Percentiles rank a stretch among this genome's conserved stretches.
Conservation (phyloP, 2,329 filamentous ascomycete species). For the Sarocladium brachiariae region DNA sequence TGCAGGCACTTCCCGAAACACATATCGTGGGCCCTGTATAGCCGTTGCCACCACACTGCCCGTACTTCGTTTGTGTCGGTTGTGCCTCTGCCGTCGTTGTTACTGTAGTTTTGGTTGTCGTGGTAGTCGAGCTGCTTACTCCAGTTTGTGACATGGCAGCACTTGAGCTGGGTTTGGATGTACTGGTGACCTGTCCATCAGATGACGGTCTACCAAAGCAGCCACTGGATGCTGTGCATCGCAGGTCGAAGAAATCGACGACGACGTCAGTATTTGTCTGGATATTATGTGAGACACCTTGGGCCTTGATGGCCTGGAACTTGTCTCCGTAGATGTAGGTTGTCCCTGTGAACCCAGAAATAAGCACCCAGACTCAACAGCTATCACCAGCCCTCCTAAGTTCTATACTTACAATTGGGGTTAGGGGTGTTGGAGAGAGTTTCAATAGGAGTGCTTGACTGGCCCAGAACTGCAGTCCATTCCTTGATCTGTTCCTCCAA, state of each 20-base stretch:
- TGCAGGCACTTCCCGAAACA: neutral
- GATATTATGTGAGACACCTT: neutral
- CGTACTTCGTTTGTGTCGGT: neutral
- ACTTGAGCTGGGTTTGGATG: neutral
- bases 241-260: neutral
- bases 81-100: neutral
- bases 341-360: neutral
- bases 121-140: constrained; percentile 4
- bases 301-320: neutral
- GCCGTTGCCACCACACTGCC: neutral
- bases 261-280: neutral
- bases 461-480: constrained; percentile 45
- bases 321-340: neutral
- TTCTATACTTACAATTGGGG: neutral
- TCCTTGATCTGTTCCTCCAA: constrained; percentile 51
- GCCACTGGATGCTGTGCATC: neutral
- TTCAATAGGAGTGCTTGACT: neutral
- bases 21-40: neutral
- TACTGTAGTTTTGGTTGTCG: constrained; percentile 1
- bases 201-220: neutral
- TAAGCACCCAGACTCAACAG: too few relatives aligned
- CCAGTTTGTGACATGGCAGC: neutral
- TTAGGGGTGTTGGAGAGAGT: neutral
- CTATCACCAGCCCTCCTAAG: too few relatives aligned
- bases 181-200: neutral